These are phyloP conservation scores for Acidomyces sp. DNA, from an alignment of 495 filamentous ascomycete genomes.

Conservation along the genomic window DNA sequence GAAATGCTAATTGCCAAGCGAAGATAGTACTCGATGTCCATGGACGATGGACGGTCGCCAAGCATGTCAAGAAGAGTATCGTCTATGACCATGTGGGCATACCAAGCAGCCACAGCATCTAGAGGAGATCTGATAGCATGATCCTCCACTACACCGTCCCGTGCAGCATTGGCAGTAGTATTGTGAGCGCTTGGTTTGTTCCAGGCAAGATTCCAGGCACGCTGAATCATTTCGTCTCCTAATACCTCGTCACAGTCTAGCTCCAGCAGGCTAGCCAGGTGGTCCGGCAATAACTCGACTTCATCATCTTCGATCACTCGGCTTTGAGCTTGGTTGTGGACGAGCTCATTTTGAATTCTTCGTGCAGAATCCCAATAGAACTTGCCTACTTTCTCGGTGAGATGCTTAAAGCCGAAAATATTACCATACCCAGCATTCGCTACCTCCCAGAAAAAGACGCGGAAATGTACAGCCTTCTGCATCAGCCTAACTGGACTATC, in stretches of 20 bases:
- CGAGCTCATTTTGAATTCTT: conserved; percentile 38
- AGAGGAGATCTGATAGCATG: conserved; percentile 73
- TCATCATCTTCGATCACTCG: conserved; percentile 26
- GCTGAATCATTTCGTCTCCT: conserved; percentile 60
- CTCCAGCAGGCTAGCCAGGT: conserved; percentile 60
- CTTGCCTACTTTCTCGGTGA: conserved; percentile 55
- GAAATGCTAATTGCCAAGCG: conserved; percentile 59
- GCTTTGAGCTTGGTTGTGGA: conserved; percentile 10
- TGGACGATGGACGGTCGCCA: conserved; percentile 28
- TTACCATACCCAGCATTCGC: conserved; percentile 48
- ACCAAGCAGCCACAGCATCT: conserved; percentile 86
- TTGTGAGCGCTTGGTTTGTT: conserved; percentile 61
- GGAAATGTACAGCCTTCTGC: conserved; percentile 84
- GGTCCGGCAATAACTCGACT: conserved; percentile 55
- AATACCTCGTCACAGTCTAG: conserved; percentile 71
- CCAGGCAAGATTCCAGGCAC: conserved; percentile 85
- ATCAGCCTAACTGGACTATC: conserved; percentile 74
- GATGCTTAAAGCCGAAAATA: conserved; percentile 46
- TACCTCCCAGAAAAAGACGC: conserved; percentile 72
- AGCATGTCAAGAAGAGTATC: conserved; percentile 42
- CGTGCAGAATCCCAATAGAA: conserved; percentile 73
- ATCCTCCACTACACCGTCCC: conserved; percentile 79
- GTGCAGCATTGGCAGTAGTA: conserved; percentile 49
- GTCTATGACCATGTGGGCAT: conserved; percentile 64
- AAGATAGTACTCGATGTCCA: conserved; percentile 33